Evolutionary conservation across 2,329 filamentous ascomycete genomes (phyloP), one percentile per base, ranked within the genome.

Genomic region (Colletotrichum magnum): DNA sequence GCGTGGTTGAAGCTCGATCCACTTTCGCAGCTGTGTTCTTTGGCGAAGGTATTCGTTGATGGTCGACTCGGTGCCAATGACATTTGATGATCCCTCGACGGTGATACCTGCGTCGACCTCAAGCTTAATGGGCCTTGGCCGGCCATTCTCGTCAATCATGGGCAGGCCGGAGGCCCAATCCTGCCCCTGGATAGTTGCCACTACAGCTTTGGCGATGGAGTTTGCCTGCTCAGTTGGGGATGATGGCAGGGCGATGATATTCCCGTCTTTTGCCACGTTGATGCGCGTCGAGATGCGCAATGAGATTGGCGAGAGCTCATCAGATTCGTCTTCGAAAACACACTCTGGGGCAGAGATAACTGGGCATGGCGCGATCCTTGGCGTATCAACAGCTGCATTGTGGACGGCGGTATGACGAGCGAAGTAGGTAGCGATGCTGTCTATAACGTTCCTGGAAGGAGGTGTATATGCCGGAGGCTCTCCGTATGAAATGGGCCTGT

Each of bases 361-460:
- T 1, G 36, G 36, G 16, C 13, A 41, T 24, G 32, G 26, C 10
- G 16, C 24, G 12, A 15, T 18, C 13, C 26, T 28, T n/a, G 16
- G 45, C 9, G 13, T 26, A 7, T 28, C n/a, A 43, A 16, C 51
- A 15, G 10, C 50, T 21, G 6, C 13, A 41, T 50, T 36, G 15
- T 50, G 43, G 4, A 47, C 9, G 6, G 9, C 36, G 45, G 62
- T 47, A 51, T 21, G 48, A 48, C 41, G 50, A 2, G 58, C 16
- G 36, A 66, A 39, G 4, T n/a, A 54, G 10, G 64, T 15, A 6
- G 58, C 94, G 0, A 96, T 95, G 68, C 85, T 86, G 61, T 81
- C 78, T 91, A 95, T 85, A 26, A 87, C 80, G 56, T 94, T 92
- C 52, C 47, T 7, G 60, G 15, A 51, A 9, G 67, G 39, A 1